A percentile compares a stretch with the other conserved stretches of the same genome.
phyloP scores from a whole-genome alignment of 2,329 filamentous ascomycete genomes.

The Xylariaceae sp. region DNA sequence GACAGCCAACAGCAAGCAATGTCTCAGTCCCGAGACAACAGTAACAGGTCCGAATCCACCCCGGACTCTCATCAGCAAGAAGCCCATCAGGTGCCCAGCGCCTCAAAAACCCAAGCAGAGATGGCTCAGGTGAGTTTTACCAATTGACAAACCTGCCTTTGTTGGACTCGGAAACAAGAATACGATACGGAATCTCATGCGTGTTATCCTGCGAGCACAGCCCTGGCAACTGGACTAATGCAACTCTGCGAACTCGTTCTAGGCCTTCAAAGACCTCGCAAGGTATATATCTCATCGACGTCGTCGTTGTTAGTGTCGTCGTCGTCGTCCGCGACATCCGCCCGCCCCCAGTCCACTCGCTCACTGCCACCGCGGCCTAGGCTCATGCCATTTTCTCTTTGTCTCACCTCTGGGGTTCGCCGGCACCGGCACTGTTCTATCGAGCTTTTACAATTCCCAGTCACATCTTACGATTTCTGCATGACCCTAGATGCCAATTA shows the following conservation, averaged over 20 bases:
- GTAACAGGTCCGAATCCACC: conserved; percentile 19
- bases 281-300: too few relatives aligned
- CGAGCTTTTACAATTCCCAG: conserved; percentile 10
- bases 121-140: conserved; percentile 36
- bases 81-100: conserved; percentile 22
- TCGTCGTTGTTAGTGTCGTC: too few relatives aligned
- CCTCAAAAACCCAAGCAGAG: conserved; percentile 33
- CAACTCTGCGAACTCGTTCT: conserved; percentile 30
- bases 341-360: too few relatives aligned
- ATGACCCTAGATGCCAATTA: conserved; percentile 27
- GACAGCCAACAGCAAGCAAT: conserved; percentile 23
- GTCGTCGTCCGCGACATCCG: too few relatives aligned
- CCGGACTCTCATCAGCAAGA: conserved; percentile 13
- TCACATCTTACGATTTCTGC: conserved; percentile 18
- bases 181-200: not conserved
- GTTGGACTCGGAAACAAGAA: not conserved
- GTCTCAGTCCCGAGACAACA: conserved; percentile 32
- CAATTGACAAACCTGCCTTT: not conserved
- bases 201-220: not conserved
- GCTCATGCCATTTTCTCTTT: not conserved
- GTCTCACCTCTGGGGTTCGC: too few relatives aligned
- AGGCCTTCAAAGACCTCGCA: conserved; percentile 44
- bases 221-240: conserved; percentile 30
- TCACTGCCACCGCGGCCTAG: not conserved
- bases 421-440: too few relatives aligned